These are phyloP conservation scores for Aurantiochytrium sp. DNA, from an alignment of 108 stramenopile genomes.

Conservation along the genomic window DNA sequence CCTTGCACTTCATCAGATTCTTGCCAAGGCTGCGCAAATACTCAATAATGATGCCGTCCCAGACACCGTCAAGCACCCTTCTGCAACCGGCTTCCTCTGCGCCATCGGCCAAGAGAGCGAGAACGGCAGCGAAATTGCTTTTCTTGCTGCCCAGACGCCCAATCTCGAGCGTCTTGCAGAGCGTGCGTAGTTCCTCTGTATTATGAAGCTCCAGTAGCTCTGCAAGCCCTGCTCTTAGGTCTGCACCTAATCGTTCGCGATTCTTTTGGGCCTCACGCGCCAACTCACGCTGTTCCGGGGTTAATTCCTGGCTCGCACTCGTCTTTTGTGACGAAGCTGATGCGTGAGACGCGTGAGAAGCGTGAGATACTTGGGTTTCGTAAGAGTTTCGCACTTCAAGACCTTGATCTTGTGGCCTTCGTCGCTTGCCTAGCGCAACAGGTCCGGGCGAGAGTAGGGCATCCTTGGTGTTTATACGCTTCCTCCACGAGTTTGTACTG, in stretches of 20 bases:
- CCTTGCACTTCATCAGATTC: neutral
- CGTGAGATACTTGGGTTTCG: too few relatives aligned
- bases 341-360: too few relatives aligned
- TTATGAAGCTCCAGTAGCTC: slow-evolving; percentile 1
- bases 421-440: too few relatives aligned
- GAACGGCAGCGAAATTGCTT: neutral
- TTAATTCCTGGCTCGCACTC: neutral
- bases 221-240: neutral
- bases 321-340: too few relatives aligned
- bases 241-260: neutral
- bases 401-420: too few relatives aligned
- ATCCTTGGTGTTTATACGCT: too few relatives aligned
- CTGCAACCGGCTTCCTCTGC: neutral
- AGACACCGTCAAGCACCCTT: neutral
- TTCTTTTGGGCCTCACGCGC: neutral
- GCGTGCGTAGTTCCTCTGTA: neutral
- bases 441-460: too few relatives aligned
- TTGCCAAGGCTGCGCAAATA: neutral
- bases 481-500: too few relatives aligned
- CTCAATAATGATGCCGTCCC: slow-evolving; percentile 4
- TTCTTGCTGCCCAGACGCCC: neutral
- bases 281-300: neutral
- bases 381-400: too few relatives aligned
- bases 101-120: neutral
- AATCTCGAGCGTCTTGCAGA: neutral